Evolutionary conservation across 139 green algal genomes (phyloP), one percentile per base, ranked within the genome.

Genomic region (Tetraselmis striata): DNA sequence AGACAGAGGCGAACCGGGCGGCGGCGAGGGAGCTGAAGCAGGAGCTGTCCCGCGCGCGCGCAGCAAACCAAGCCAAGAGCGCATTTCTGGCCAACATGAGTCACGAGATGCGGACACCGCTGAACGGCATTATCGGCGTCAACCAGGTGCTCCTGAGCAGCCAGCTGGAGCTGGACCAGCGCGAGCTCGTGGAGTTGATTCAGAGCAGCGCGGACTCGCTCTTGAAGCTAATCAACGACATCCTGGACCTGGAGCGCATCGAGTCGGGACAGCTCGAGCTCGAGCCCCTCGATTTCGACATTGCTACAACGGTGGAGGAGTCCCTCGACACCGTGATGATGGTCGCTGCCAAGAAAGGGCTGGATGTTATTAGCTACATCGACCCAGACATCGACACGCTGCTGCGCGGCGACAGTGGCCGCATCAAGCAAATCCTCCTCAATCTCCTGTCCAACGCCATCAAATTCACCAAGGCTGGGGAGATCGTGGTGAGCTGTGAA

Each of bases 231-330:
- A 95, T 98, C 81, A 95, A 91, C 1, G 95, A 98, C 85, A 96
- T 98, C 80, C 88, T 98, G 74, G 95, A 98, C 85, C 96, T 98
- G 32, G 91, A 80, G 0, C 91, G 94, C 80, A 95, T 98, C 31
- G 94, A 98, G 83, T 91, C 92, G 25, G 91, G 94, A 75, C 95
- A 97, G 83, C 89, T 97, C 84, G 87, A 92, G 32, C 83, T 97
- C 11, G 80, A 31, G 45, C 45, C 45, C 18, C 11, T 67, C 11
- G 45, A 67, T 18, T 67, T 67, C 18, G 45, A 67, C 45, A 5
- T 67, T 5, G 18, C 45, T 5, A 18, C 11, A 5, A 67, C 45
- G 18, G 18, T 67, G 5, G 45, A 67, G 18, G 45, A 67, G 45
- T 67, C 45, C 5, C 45, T 67, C 11, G 45, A 67, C 45, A 67